Conservation (phyloP, 2,329 filamentous ascomycete genomes). For the Penicillium brevicompactum region DNA sequence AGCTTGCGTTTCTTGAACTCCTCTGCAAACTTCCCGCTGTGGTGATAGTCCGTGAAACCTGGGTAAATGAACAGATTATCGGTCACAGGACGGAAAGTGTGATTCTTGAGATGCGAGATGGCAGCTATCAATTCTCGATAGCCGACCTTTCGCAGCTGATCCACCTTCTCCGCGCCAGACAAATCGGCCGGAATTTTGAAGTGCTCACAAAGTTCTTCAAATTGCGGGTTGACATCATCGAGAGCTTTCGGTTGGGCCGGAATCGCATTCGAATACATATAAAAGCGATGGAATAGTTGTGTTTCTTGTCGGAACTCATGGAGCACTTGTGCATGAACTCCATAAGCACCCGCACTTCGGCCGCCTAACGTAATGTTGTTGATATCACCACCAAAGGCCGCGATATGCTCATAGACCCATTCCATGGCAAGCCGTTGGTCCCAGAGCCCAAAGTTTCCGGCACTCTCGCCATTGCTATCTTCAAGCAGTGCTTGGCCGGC, state of each 20-base stretch:
- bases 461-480: slow-evolving; percentile 24
- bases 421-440: slow-evolving; percentile 55
- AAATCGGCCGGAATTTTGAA: slow-evolving; percentile 31
- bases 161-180: slow-evolving; percentile 34
- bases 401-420: slow-evolving; percentile 55
- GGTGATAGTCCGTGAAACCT: slow-evolving; percentile 43
- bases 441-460: slow-evolving; percentile 47
- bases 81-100: slow-evolving; percentile 51
- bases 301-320: slow-evolving; percentile 46
- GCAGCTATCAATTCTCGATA: slow-evolving; percentile 36
- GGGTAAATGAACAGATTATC: slow-evolving; percentile 45
- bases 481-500: slow-evolving; percentile 44
- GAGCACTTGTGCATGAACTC: slow-evolving; percentile 36
- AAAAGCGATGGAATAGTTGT: slow-evolving; percentile 36
- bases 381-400: slow-evolving; percentile 49
- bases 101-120: slow-evolving; percentile 44
- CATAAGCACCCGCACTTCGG: slow-evolving; percentile 49
- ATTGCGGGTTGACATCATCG: slow-evolving; percentile 42
- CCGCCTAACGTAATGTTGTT: slow-evolving; percentile 50
- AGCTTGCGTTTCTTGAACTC: slow-evolving; percentile 40
- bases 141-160: slow-evolving; percentile 27
- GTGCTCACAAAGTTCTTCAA: slow-evolving; percentile 45
- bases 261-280: slow-evolving; percentile 52
- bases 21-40: slow-evolving; percentile 39
- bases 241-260: slow-evolving; percentile 47